These are phyloP conservation scores for Heritiera littoralis DNA, from an alignment of 345 rosid species.

Conservation along the genomic window DNA sequence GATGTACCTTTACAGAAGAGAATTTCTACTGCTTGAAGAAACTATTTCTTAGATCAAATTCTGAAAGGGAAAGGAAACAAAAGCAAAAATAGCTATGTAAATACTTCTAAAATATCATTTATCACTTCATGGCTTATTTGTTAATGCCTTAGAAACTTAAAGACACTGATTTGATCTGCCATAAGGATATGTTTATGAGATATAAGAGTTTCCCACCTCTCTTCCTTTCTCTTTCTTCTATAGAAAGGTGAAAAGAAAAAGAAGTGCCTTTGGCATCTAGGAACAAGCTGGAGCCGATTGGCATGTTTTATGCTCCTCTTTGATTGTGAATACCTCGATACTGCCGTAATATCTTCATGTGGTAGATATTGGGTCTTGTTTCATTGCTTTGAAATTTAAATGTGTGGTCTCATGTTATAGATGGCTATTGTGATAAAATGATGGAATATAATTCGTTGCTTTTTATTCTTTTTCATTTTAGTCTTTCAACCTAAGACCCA, in stretches of 20 bases:
- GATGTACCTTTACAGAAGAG: background rate
- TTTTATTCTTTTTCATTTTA: slow-evolving; percentile 29
- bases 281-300: background rate
- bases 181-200: background rate
- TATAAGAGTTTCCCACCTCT: background rate
- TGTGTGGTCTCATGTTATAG: background rate
- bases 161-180: background rate
- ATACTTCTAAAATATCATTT: background rate
- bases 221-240: background rate
- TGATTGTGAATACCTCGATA: background rate
- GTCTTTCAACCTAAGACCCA: slow-evolving; percentile 70
- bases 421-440: background rate
- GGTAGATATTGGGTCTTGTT: background rate
- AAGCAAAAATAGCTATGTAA: background rate
- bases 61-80: background rate
- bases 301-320: background rate
- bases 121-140: background rate
- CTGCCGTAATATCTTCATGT: background rate
- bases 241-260: background rate
- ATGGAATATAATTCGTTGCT: background rate
- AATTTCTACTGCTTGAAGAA: background rate
- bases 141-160: background rate
- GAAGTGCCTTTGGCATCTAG: background rate
- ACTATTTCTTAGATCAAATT: background rate
- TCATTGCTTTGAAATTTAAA: background rate